Conservation (phyloP, 176 grass and related monocot genomes). For the Oryza brachyantha region DNA sequence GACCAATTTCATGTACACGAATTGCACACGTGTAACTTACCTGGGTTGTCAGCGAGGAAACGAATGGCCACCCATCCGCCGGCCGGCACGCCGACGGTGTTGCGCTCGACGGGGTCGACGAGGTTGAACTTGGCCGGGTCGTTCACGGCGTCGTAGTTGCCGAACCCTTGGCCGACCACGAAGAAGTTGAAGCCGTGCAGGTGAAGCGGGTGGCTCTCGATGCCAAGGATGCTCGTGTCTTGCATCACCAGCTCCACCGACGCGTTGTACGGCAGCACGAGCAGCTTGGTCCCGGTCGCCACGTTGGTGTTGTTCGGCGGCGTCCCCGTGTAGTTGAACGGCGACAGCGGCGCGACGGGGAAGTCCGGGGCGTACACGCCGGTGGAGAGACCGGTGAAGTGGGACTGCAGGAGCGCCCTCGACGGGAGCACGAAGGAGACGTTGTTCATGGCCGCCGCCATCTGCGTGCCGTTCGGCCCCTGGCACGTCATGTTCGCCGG, state of each 20-base stretch:
- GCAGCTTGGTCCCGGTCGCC: conserved; percentile 49
- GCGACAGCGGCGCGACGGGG: conserved; percentile 11
- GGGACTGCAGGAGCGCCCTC: conserved; percentile 54
- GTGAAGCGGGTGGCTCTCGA: conserved; percentile 82
- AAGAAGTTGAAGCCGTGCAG: conserved; percentile 91
- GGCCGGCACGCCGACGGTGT: conserved; percentile 63
- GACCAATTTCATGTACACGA: background rate
- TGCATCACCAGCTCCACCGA: conserved; percentile 77
- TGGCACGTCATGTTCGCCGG: conserved; percentile 46
- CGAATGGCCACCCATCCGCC: conserved; percentile 74
- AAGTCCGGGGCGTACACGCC: conserved; percentile 52
- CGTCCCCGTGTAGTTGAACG: conserved; percentile 70
- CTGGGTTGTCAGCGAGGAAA: conserved; percentile 79
- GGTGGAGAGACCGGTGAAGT: conserved; percentile 44
- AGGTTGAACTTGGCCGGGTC: conserved; percentile 70
- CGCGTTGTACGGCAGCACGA: conserved; percentile 45
- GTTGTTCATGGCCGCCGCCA: conserved; percentile 62
- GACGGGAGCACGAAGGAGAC: conserved; percentile 55
- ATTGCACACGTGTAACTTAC: background rate
- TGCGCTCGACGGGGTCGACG: conserved; percentile 75
- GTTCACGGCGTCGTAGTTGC: conserved; percentile 52
- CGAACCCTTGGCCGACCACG: conserved; percentile 63
- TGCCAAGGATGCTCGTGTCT: conserved; percentile 64
- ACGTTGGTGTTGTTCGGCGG: conserved; percentile 57
- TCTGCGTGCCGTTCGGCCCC: conserved; percentile 44